These are phyloP conservation scores for Boletus sp. DNA, from an alignment of 768 basidiomycete genomes.

Conservation along the genomic window DNA sequence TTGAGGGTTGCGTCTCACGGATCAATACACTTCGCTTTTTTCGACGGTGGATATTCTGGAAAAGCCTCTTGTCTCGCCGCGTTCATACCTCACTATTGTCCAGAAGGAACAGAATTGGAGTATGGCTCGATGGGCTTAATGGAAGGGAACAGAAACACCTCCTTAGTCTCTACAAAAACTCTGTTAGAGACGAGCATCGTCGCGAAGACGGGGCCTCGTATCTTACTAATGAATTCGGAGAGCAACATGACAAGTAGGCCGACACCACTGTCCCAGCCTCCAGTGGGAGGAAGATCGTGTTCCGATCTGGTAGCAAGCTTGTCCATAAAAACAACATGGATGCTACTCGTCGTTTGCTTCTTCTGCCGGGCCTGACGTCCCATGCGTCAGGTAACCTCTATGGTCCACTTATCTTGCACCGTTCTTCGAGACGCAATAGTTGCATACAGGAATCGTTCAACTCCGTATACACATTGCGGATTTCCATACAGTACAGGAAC, in stretches of 20 bases:
- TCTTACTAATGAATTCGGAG: constrained; percentile 87
- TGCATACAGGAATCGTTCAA: constrained; percentile 99
- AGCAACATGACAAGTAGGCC: constrained; percentile 99
- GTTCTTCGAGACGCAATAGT: constrained; percentile 89
- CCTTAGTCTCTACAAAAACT: constrained; percentile 77
- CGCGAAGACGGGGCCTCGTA: not conserved
- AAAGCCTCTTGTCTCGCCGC: too few relatives aligned
- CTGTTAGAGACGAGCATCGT: constrained; percentile 1
- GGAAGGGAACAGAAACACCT: constrained; percentile 93
- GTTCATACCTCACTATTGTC: constrained; percentile 8
- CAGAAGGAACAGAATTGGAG: constrained; percentile 34
- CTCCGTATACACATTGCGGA: constrained; percentile 99
- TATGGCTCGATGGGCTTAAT: constrained; percentile 81
- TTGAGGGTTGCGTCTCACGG: too few relatives aligned
- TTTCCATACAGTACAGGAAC: constrained; percentile 97
- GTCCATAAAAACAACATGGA: too few relatives aligned
- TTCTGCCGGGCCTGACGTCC: constrained; percentile 72
- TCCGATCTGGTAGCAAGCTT: constrained; percentile 79
- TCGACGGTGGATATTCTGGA: too few relatives aligned
- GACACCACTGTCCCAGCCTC: constrained; percentile 95
- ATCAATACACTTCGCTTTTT: too few relatives aligned
- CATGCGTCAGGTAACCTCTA: not conserved
- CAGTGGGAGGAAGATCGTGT: constrained; percentile 95
- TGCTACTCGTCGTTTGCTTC: constrained; percentile 81
- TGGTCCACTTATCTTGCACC: not conserved